These are phyloP conservation scores for Telfairia occidentalis DNA, from an alignment of 331 rosid species.

Conservation along the genomic window DNA sequence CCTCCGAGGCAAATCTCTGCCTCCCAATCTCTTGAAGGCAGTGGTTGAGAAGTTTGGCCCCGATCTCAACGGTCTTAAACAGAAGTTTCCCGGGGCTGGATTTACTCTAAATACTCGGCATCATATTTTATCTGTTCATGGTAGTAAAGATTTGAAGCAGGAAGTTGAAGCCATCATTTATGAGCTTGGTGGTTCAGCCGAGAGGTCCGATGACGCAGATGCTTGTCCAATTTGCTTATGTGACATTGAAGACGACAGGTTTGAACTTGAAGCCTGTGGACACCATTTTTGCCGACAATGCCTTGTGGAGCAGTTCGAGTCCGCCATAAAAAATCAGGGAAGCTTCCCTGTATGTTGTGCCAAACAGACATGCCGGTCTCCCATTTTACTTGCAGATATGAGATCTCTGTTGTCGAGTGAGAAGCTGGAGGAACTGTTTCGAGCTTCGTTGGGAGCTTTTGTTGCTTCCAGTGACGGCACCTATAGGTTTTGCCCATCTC, in stretches of 20 bases:
- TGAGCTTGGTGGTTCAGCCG: conserved; percentile 34
- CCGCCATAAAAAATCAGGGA: conserved; percentile 62
- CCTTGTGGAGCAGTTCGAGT: conserved; percentile 75
- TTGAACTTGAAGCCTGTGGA: conserved; percentile 59
- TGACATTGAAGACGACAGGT: conserved; percentile 59
- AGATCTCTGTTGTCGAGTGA: conserved; percentile 39
- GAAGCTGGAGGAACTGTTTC: conserved; percentile 78
- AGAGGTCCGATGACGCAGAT: conserved; percentile 25
- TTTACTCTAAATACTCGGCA: conserved; percentile 40
- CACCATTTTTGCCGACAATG: conserved; percentile 61
- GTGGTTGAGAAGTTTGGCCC: conserved; percentile 71
- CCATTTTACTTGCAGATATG: conserved; percentile 47
- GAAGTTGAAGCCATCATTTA: conserved; percentile 46
- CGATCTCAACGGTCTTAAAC: conserved; percentile 65
- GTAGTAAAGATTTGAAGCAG: conserved; percentile 56
- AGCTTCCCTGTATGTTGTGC: conserved; percentile 67
- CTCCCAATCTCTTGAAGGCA: conserved; percentile 70
- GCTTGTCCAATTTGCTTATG: conserved; percentile 84
- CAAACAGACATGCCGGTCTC: conserved; percentile 35
- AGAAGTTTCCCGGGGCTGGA: conserved; percentile 53
- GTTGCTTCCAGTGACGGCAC: conserved; percentile 46
- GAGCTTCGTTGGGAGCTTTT: conserved; percentile 76
- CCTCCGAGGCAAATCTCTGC: conserved; percentile 57
- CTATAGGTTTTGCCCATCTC: conserved; percentile 80
- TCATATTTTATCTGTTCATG: conserved; percentile 45